Evolutionary conservation across 306 rosid genomes (phyloP).

Genomic region (Phaseolus lunatus): DNA sequence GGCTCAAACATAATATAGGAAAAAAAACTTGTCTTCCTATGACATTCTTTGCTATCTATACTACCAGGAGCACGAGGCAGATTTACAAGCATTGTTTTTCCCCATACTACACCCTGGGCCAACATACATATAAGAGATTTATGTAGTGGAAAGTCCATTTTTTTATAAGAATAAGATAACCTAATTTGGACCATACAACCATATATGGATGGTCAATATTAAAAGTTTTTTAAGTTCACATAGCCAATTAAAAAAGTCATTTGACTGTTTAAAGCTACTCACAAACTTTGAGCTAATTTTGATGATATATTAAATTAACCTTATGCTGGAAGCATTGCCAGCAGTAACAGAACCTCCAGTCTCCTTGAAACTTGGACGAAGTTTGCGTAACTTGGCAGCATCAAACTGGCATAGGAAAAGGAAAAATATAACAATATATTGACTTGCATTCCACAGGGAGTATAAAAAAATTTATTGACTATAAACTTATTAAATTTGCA

Average conservation of each 20-base stretch:
- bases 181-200: not conserved
- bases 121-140: not conserved
- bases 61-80: not conserved
- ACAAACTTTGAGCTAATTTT: not conserved
- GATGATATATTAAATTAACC: constrained; percentile 55
- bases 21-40: constrained; percentile 13
- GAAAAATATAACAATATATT: constrained; percentile 31
- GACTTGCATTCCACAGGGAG: constrained; percentile 19
- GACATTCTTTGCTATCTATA: constrained; percentile 18
- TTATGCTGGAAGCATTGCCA: constrained; percentile 98
- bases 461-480: constrained; percentile 4
- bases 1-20: constrained; percentile 10
- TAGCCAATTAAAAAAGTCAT: not conserved
- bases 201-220: not conserved
- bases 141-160: not conserved
- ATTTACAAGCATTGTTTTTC: constrained; percentile 12
- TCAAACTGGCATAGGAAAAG: constrained; percentile 73
- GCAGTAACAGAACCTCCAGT: constrained; percentile 95
- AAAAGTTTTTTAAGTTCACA: not conserved
- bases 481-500: constrained; percentile 6
- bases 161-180: not conserved
- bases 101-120: not conserved
- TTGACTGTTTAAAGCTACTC: not conserved
- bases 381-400: constrained; percentile 92
- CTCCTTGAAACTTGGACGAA: constrained; percentile 96